These are phyloP conservation scores for Didymella pomorum DNA, from an alignment of 2,329 filamentous ascomycete genomes.

Conservation along the genomic window DNA sequence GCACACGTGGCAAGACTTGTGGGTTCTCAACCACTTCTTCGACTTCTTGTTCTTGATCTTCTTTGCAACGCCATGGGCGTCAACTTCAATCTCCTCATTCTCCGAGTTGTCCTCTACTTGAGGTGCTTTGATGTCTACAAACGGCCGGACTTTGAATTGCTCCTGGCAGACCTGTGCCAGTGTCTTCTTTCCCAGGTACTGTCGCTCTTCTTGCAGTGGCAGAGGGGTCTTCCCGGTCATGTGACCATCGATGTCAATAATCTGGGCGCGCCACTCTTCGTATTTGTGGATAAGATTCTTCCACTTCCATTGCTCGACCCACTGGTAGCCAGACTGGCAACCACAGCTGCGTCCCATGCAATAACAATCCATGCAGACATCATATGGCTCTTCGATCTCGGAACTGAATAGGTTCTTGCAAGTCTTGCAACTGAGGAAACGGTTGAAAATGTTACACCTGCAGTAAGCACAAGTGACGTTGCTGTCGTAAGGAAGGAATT, in stretches of 20 bases:
- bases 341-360: slow-evolving; percentile 94
- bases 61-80: slow-evolving; percentile 69
- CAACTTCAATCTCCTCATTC: slow-evolving; percentile 65
- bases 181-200: slow-evolving; percentile 74
- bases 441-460: slow-evolving; percentile 94
- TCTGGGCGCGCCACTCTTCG: slow-evolving; percentile 80
- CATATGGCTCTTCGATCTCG: slow-evolving; percentile 85
- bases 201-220: slow-evolving; percentile 73
- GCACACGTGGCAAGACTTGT: slow-evolving; percentile 80
- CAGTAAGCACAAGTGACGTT: slow-evolving; percentile 97
- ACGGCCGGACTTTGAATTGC: slow-evolving; percentile 80
- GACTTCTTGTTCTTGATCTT: slow-evolving; percentile 69
- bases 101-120: slow-evolving; percentile 55
- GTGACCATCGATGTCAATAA: slow-evolving; percentile 74
- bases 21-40: slow-evolving; percentile 59
- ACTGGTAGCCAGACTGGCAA: slow-evolving; percentile 83
- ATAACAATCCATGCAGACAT: slow-evolving; percentile 98
- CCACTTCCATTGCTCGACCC: slow-evolving; percentile 95
- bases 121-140: slow-evolving; percentile 78
- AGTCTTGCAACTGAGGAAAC: slow-evolving; percentile 89
- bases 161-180: slow-evolving; percentile 94
- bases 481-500: slow-evolving; percentile 83
- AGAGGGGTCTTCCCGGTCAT: slow-evolving; percentile 72
- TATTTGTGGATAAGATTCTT: slow-evolving; percentile 77
- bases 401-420: slow-evolving; percentile 74